A percentile compares a stretch with the other conserved stretches of the same genome.
phyloP scores from a whole-genome alignment of 139 green algal species.

The Eudorina sp. region DNA sequence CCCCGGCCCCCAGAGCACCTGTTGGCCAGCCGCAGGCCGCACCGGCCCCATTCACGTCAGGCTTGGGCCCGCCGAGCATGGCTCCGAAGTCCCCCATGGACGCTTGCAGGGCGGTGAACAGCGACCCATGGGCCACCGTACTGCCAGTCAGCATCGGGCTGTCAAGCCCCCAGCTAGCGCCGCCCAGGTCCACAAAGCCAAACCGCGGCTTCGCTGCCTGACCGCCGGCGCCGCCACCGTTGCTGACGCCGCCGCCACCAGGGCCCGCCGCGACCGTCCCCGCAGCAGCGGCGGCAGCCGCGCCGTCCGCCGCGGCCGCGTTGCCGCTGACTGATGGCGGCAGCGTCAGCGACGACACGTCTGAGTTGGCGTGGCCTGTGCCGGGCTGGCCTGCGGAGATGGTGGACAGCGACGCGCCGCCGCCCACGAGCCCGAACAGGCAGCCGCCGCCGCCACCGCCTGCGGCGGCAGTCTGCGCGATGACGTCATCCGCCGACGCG shows the following conservation, averaged over 20 bases:
- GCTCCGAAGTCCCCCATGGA: slow-evolving; percentile 19
- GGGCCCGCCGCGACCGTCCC: neutral
- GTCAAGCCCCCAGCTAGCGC: slow-evolving; percentile 49
- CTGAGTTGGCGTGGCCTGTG: neutral
- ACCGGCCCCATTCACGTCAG: neutral
- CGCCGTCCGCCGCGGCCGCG: neutral
- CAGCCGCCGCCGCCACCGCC: neutral
- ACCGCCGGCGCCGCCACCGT: neutral
- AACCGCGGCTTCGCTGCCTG: slow-evolving; percentile 34
- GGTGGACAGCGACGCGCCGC: neutral
- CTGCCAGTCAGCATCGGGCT: slow-evolving; percentile 13
- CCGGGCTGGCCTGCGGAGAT: slow-evolving; percentile 1
- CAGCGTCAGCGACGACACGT: neutral
- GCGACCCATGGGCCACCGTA: neutral
- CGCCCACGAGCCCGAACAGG: neutral
- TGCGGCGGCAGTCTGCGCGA: slow-evolving; percentile 11
- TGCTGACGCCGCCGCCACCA: neutral
- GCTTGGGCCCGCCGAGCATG: neutral
- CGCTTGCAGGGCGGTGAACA: slow-evolving; percentile 26
- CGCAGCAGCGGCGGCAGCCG: neutral
- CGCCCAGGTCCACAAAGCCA: slow-evolving; percentile 48
- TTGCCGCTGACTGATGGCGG: neutral
- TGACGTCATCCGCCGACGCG: slow-evolving; percentile 39
- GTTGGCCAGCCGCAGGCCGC: neutral
- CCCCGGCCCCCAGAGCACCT: neutral